Conservation (phyloP, 1,284 basidiomycete species). For the Malassezia yamatoensis region DNA sequence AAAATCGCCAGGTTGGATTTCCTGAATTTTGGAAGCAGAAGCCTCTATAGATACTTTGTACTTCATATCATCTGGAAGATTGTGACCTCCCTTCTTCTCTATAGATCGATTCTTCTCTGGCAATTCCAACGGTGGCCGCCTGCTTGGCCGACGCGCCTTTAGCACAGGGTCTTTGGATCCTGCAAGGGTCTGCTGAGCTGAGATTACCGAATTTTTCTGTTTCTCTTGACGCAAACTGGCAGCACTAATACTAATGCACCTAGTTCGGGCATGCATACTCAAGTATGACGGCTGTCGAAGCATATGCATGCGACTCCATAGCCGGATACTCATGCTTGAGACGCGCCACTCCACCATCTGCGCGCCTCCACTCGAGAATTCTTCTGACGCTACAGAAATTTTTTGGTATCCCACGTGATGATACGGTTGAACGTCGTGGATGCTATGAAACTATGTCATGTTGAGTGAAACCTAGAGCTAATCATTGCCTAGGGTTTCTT, state of each 20-base stretch:
- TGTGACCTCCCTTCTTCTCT: neutral
- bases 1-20: slow-evolving; percentile 15
- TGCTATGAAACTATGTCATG: slow-evolving; percentile 12
- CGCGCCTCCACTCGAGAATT: neutral
- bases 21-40: neutral
- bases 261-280: too few relatives aligned
- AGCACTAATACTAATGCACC: too few relatives aligned
- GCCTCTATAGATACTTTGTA: neutral
- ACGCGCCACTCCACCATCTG: neutral
- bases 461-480: slow-evolving; percentile 11
- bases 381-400: neutral
- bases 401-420: slow-evolving; percentile 1
- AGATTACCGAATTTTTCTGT: too few relatives aligned
- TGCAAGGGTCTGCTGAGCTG: too few relatives aligned
- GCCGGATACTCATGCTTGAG: neutral
- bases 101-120: neutral
- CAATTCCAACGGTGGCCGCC: neutral
- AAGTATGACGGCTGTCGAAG: neutral
- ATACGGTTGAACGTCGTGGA: slow-evolving; percentile 20
- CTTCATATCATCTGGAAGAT: neutral
- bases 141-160: neutral
- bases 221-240: too few relatives aligned
- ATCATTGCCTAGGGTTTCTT: slow-evolving; percentile 27
- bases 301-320: neutral
- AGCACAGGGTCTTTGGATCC: neutral